These are phyloP conservation scores for Fusarium pseudocircinatum DNA, from an alignment of 2,329 filamentous ascomycete species.

Conservation along the genomic window DNA sequence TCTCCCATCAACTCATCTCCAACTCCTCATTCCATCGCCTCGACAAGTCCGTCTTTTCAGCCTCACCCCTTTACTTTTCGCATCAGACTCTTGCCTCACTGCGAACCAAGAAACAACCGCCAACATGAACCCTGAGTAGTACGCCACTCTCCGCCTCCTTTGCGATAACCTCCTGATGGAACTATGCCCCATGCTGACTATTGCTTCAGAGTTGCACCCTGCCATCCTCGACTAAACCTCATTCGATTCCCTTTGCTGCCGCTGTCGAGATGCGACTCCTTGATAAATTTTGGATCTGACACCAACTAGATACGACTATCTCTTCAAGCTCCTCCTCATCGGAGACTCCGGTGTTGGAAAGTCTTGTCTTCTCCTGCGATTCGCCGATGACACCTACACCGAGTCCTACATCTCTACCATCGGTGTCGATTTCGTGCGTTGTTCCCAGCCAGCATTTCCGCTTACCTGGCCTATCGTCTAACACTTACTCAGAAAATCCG, in stretches of 20 bases:
- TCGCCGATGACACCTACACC: conserved; percentile 98
- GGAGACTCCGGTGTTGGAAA: conserved; percentile 99
- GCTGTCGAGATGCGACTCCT: conserved; percentile 11
- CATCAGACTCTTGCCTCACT: conserved; percentile 9
- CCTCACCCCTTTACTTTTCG: conserved; percentile 3
- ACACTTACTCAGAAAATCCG: conserved; percentile 84
- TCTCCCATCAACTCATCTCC: conserved; percentile 45
- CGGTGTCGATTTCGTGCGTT: conserved; percentile 95
- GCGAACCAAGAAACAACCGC: conserved; percentile 43
- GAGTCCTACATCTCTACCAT: conserved; percentile 99
- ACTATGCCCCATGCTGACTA: conserved; percentile 38
- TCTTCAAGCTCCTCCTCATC: conserved; percentile 99
- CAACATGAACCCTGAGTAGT: conserved; percentile 95
- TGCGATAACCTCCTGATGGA: conserved; percentile 47
- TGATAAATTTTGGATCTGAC: conserved; percentile 40
- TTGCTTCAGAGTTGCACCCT: conserved; percentile 39
- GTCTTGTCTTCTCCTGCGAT: conserved; percentile 97
- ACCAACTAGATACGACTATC: conserved; percentile 92
- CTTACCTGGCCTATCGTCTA: conserved; percentile 14
- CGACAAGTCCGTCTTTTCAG: conserved; percentile 4
- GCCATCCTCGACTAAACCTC: conserved; percentile 8
- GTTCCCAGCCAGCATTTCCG: background rate
- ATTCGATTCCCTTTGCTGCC: background rate
- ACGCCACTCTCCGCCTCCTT: conserved; percentile 57
- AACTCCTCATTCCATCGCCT: conserved; percentile 34